Evolutionary conservation across 176 grass and related monocot species (phyloP).

Genomic region (Cocos nucifera): DNA sequence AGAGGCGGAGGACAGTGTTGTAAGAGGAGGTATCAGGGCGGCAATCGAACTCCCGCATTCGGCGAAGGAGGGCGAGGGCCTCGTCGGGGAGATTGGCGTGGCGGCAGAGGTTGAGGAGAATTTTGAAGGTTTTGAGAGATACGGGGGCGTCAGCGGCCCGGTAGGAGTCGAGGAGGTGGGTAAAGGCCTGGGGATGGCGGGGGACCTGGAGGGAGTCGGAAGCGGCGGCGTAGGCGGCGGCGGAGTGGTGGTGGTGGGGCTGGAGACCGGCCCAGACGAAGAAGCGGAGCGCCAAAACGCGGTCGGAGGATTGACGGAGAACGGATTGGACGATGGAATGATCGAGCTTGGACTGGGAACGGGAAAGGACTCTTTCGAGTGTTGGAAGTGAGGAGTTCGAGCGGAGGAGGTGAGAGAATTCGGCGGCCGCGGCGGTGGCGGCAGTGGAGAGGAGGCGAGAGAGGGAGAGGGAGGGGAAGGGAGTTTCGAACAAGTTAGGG

Average conservation of each 20-base stretch:
- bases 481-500: no score
- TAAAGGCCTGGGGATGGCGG: slow-evolving; percentile 29
- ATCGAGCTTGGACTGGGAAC: background rate
- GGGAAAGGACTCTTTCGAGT: slow-evolving; percentile 34
- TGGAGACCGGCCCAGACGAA: slow-evolving; percentile 39
- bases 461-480: background rate
- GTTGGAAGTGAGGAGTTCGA: slow-evolving; percentile 10
- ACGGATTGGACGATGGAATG: slow-evolving; percentile 30
- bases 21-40: slow-evolving; percentile 31
- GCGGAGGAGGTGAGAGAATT: slow-evolving; percentile 33
- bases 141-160: slow-evolving; percentile 29
- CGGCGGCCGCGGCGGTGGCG: slow-evolving; percentile 25
- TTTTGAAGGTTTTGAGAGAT: slow-evolving; percentile 9
- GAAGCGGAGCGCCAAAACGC: slow-evolving; percentile 25
- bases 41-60: slow-evolving; percentile 31
- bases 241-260: slow-evolving; percentile 26
- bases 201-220: slow-evolving; percentile 24
- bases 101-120: slow-evolving; percentile 22
- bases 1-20: slow-evolving; percentile 21
- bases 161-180: slow-evolving; percentile 45
- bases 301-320: slow-evolving; percentile 31
- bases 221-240: slow-evolving; percentile 35
- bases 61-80: slow-evolving; percentile 23
- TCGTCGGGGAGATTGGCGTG: slow-evolving; percentile 9
- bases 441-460: slow-evolving; percentile 22